Conservation (phyloP, 371 early-diverging fungal species). For the Mucor sp. region DNA sequence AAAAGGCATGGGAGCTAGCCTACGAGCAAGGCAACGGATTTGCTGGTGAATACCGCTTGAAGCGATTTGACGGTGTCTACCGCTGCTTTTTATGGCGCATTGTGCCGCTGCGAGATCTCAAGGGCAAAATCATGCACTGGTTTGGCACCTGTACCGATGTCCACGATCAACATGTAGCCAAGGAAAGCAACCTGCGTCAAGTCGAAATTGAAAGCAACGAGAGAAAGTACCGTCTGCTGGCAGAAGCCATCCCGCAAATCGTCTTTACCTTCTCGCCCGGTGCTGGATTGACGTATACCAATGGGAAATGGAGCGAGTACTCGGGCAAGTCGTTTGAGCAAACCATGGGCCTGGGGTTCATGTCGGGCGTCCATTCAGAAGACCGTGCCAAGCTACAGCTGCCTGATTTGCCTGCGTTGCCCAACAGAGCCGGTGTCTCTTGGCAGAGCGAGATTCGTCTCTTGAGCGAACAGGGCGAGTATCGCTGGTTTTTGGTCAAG, state of each 20-base stretch:
- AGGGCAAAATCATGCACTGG: slow-evolving; percentile 66
- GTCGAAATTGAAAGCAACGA: slow-evolving; percentile 65
- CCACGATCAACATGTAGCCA: slow-evolving; percentile 64
- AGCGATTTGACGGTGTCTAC: slow-evolving; percentile 61
- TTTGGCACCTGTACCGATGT: slow-evolving; percentile 63
- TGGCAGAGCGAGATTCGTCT: slow-evolving; percentile 64
- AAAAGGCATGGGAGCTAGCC: slow-evolving; percentile 54
- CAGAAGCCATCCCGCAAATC: slow-evolving; percentile 71
- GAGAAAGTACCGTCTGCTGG: slow-evolving; percentile 64
- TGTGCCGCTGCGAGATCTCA: slow-evolving; percentile 60
- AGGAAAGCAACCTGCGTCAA: slow-evolving; percentile 56
- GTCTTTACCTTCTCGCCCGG: slow-evolving; percentile 67
- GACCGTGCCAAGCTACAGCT: slow-evolving; percentile 58
- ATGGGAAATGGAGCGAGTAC: slow-evolving; percentile 64
- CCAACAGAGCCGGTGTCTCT: slow-evolving; percentile 49
- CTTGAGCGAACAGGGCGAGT: slow-evolving; percentile 48
- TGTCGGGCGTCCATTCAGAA: slow-evolving; percentile 66
- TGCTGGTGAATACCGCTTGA: slow-evolving; percentile 61
- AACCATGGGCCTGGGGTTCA: slow-evolving; percentile 61
- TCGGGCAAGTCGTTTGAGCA: slow-evolving; percentile 60
- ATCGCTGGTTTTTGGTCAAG: slow-evolving; percentile 68
- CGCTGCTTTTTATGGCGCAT: slow-evolving; percentile 66
- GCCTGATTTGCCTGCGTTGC: slow-evolving; percentile 45
- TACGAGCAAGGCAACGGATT: slow-evolving; percentile 62
- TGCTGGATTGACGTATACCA: slow-evolving; percentile 62